A percentile compares a stretch with the other conserved stretches of the same genome.
These are phyloP conservation scores for Citrus unshiu DNA, from an alignment of 345 rosid genomes.

Conservation along the genomic window DNA sequence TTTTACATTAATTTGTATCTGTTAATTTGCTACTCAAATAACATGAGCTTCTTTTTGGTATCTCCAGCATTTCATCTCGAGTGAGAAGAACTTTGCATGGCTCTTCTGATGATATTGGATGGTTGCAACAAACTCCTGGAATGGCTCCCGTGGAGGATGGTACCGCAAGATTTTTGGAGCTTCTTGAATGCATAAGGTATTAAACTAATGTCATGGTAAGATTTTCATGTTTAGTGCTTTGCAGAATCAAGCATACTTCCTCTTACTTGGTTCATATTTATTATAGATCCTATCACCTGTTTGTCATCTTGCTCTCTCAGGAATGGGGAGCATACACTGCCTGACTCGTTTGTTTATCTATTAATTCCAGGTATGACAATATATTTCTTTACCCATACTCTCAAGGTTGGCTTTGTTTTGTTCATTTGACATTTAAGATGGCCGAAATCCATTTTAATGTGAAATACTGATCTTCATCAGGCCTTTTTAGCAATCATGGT, in stretches of 20 bases:
- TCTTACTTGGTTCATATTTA: not conserved
- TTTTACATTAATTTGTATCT: not conserved
- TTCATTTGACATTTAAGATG: not conserved
- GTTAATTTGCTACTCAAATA: conserved; percentile 4
- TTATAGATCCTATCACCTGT: not conserved
- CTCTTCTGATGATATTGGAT: conserved; percentile 71
- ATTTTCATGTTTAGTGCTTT: not conserved
- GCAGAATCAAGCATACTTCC: not conserved
- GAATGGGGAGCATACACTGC: conserved; percentile 60
- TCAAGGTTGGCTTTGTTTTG: not conserved
- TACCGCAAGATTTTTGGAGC: conserved; percentile 52
- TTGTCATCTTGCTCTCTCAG: conserved; percentile 26
- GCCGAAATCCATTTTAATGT: not conserved
- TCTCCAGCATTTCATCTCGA: conserved; percentile 49
- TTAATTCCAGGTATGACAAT: conserved; percentile 54
- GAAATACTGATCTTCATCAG: conserved; percentile 27
- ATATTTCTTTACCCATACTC: not conserved
- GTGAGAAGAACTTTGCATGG: conserved; percentile 50
- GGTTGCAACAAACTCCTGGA: conserved; percentile 57
- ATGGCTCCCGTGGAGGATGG: conserved; percentile 62
- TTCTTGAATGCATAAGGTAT: conserved; percentile 53
- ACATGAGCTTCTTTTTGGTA: not conserved
- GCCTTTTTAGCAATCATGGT: conserved; percentile 71
- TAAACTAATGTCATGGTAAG: not conserved
- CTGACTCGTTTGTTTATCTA: conserved; percentile 56